Evolutionary conservation across 495 filamentous ascomycete genomes (phyloP).

Genomic region (Podospora sp.): DNA sequence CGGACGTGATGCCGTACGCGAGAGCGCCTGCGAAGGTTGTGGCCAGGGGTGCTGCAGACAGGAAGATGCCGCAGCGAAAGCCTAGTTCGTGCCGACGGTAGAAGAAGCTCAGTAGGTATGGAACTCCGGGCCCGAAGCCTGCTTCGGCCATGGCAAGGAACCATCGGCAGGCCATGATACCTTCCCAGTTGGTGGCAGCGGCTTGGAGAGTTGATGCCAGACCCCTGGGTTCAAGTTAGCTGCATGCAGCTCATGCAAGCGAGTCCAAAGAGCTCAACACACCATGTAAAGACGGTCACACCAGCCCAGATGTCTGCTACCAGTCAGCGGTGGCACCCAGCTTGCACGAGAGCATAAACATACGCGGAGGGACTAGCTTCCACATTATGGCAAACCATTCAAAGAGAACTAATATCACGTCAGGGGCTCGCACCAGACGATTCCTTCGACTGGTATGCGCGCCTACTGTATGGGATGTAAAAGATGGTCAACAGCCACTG

Average conservation of each 20-base stretch:
- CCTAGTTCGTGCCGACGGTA: slow-evolving; percentile 79
- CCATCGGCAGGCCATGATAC: slow-evolving; percentile 68
- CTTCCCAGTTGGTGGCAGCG: slow-evolving; percentile 60
- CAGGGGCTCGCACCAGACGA: neutral
- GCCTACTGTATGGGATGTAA: slow-evolving; percentile 63
- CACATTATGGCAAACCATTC: slow-evolving; percentile 73
- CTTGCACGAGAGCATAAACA: slow-evolving; percentile 2
- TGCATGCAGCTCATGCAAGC: neutral
- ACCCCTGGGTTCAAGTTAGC: slow-evolving; percentile 46
- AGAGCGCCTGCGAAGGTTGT: slow-evolving; percentile 82
- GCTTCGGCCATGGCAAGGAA: slow-evolving; percentile 70
- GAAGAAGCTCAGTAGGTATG: slow-evolving; percentile 80
- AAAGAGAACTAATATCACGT: slow-evolving; percentile 54
- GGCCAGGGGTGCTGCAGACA: slow-evolving; percentile 78
- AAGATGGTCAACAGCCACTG: slow-evolving; percentile 78
- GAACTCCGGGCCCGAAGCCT: slow-evolving; percentile 70
- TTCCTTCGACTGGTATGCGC: neutral
- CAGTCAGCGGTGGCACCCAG: slow-evolving; percentile 31
- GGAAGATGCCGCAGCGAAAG: slow-evolving; percentile 72
- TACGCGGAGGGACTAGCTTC: slow-evolving; percentile 63
- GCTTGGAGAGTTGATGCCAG: slow-evolving; percentile 64
- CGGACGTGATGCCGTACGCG: slow-evolving; percentile 80
- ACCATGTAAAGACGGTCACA: slow-evolving; percentile 33
- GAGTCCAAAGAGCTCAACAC: neutral
- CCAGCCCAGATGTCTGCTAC: slow-evolving; percentile 42